Percentiles rank a stretch among this genome's conserved stretches.
These are phyloP conservation scores for Neofusicoccum kwambonambiense DNA, from an alignment of 2,329 filamentous ascomycete species.

Conservation along the genomic window DNA sequence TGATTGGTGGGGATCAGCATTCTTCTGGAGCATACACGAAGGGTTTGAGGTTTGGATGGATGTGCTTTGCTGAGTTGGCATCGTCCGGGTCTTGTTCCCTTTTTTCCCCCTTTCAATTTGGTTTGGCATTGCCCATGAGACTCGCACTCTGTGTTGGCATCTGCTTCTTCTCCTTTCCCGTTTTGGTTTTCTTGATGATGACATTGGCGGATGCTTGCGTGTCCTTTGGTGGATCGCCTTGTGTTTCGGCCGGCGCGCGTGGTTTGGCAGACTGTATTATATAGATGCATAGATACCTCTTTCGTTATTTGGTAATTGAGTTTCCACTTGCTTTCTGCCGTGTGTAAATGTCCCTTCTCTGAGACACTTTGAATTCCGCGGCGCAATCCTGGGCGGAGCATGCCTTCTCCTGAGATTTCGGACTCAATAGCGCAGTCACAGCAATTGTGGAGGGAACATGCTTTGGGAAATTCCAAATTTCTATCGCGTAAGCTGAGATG, in stretches of 20 bases:
- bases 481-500: too few relatives aligned
- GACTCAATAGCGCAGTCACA: too few relatives aligned
- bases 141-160: neutral
- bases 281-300: conserved; percentile 2
- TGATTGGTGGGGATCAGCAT: neutral
- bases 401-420: too few relatives aligned
- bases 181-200: neutral
- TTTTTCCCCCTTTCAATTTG: neutral
- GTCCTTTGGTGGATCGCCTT: neutral
- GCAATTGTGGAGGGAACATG: too few relatives aligned
- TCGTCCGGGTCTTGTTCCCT: neutral
- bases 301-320: neutral
- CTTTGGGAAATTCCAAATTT: too few relatives aligned
- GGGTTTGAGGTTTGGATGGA: neutral
- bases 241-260: neutral
- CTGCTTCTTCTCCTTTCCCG: neutral
- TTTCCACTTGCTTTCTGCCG: neutral
- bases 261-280: neutral
- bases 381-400: too few relatives aligned
- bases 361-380: too few relatives aligned
- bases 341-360: too few relatives aligned
- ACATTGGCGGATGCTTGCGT: neutral
- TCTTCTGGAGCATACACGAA: neutral
- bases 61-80: neutral
- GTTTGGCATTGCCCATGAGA: neutral